Percentiles rank a stretch among this genome's conserved stretches.
Conservation (phyloP, 306 rosid species). For the Cercis canadensis region DNA sequence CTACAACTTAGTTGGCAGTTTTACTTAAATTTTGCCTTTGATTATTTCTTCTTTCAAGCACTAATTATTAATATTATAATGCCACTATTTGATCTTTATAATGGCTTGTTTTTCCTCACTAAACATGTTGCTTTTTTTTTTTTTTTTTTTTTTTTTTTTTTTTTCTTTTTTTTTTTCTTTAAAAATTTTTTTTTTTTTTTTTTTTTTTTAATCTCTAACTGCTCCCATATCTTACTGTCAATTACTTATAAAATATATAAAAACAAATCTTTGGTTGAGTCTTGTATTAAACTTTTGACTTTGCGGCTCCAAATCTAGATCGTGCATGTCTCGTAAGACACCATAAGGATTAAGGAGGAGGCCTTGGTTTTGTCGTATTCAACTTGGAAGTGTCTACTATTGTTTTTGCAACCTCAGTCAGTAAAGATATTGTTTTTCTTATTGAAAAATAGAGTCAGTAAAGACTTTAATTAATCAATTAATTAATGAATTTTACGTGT, state of each 20-base stretch:
- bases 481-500: background rate
- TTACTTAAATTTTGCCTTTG: no score
- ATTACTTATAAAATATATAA: background rate
- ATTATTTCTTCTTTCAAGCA: conserved; percentile 32
- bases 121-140: conserved; percentile 19
- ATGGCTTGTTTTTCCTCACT: conserved; percentile 30
- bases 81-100: conserved; percentile 30
- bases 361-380: background rate
- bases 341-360: no score
- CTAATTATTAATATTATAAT: conserved; percentile 25
- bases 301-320: background rate
- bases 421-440: no score
- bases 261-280: conserved; percentile 3
- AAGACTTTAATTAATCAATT: background rate
- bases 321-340: no score
- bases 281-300: conserved; percentile 5
- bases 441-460: no score
- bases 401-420: background rate
- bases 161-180: conserved; percentile 14
- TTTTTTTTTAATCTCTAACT: conserved; percentile 8
- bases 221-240: background rate
- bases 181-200: conserved; percentile 16
- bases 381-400: conserved; percentile 6
- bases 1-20: no score
- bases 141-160: conserved; percentile 12